phyloP scores from a whole-genome alignment of 371 early-diverging fungal genomes.

The Rhizopus stolonifer region DNA sequence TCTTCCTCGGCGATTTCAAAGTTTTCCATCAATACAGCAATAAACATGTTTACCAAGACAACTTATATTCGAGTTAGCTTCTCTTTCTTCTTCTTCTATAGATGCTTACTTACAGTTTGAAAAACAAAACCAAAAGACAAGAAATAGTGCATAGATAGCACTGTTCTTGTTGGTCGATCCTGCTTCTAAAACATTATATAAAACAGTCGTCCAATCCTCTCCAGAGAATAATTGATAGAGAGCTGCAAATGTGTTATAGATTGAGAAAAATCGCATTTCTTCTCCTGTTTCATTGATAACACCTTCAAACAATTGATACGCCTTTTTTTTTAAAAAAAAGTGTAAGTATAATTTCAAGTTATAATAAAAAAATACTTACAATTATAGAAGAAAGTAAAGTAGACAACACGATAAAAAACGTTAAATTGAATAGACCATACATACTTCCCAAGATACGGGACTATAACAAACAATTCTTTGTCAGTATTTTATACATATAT shows the following conservation, averaged over 20 bases:
- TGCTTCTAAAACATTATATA: conserved; percentile 55
- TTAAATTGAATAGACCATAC: conserved; percentile 59
- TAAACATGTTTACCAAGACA: conserved; percentile 64
- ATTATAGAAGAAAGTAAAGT: conserved; percentile 57
- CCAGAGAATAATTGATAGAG: conserved; percentile 70
- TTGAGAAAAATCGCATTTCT: conserved; percentile 60
- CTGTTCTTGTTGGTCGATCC: conserved; percentile 39
- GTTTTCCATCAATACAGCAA: conserved; percentile 68
- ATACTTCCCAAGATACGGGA: conserved; percentile 60
- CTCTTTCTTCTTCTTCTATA: background rate
- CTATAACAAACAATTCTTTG: conserved; percentile 22
- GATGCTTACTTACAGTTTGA: conserved; percentile 59
- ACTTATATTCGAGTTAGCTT: conserved; percentile 20
- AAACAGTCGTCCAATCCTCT: conserved; percentile 67
- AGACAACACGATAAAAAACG: conserved; percentile 61
- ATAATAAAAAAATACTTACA: conserved; percentile 31
- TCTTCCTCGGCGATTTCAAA: conserved; percentile 64
- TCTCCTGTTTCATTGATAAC: conserved; percentile 43
- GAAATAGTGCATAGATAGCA: conserved; percentile 53
- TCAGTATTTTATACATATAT: too few relatives aligned
- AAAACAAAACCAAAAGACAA: conserved; percentile 62
- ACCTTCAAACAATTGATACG: conserved; percentile 51
- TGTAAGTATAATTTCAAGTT: background rate
- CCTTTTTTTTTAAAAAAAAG: conserved; percentile 17
- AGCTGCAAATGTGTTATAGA: conserved; percentile 62